Conservation (phyloP, 179 eudicot genomes). For the Beta macrorhiza region DNA sequence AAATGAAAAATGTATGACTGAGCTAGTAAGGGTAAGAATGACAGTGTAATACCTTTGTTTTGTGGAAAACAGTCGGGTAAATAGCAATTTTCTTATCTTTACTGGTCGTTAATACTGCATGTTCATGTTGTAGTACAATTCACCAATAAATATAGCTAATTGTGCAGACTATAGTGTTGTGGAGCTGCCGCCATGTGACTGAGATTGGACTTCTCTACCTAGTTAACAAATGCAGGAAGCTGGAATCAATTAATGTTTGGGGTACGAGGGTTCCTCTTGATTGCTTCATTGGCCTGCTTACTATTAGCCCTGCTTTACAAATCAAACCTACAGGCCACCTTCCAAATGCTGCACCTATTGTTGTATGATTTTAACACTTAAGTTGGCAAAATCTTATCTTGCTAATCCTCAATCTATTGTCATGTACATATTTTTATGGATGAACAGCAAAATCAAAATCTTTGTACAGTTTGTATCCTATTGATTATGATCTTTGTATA, state of each 20-base stretch:
- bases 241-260: slow-evolving; percentile 72
- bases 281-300: slow-evolving; percentile 56
- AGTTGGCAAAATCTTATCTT: not conserved
- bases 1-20: no score
- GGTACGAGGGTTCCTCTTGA: slow-evolving; percentile 67
- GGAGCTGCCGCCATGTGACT: slow-evolving; percentile 88
- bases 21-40: no score
- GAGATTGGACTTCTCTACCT: slow-evolving; percentile 65
- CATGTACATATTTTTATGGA: not conserved
- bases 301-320: slow-evolving; percentile 72
- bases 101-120: no score
- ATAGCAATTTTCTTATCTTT: no score
- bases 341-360: slow-evolving; percentile 35
- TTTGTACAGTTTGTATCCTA: slow-evolving; percentile 28
- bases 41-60: no score
- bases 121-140: no score
- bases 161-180: slow-evolving; percentile 58
- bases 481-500: not conserved
- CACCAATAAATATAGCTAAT: not conserved
- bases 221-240: slow-evolving; percentile 65
- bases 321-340: slow-evolving; percentile 51
- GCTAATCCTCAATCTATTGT: not conserved
- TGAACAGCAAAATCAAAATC: not conserved
- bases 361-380: slow-evolving; percentile 28
- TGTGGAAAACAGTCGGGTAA: no score